A percentile compares a stretch with the other conserved stretches of the same genome.
phyloP scores from a whole-genome alignment of 148 eudicot species.

The Rhododendron vialii region DNA sequence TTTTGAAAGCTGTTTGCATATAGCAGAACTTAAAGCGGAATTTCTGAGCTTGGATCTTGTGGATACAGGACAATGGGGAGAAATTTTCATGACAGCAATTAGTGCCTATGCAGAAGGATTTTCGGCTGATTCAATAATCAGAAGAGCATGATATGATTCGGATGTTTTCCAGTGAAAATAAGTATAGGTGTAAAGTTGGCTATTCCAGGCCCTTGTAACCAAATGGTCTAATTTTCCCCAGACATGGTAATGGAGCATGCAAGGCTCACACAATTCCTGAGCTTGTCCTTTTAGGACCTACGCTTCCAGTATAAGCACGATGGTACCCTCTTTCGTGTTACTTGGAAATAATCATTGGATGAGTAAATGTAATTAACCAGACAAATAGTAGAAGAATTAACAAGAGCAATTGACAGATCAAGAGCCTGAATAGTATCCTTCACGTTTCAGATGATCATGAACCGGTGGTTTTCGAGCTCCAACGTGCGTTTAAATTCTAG shows the following conservation, averaged over 20 bases:
- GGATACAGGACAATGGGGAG: slow-evolving; percentile 77
- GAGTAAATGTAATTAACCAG: background rate
- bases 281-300: background rate
- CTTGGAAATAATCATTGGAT: background rate
- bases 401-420: too few species aligned
- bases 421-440: too few species aligned
- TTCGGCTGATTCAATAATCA: slow-evolving; percentile 77
- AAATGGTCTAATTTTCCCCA: background rate
- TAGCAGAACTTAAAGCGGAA: background rate
- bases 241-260: background rate
- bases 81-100: slow-evolving; percentile 83
- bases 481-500: slow-evolving; percentile 58
- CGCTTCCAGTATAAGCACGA: background rate
- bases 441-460: background rate
- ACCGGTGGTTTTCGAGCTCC: slow-evolving; percentile 34
- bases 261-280: background rate
- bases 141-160: slow-evolving; percentile 37
- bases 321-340: background rate
- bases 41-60: background rate
- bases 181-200: background rate
- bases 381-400: background rate
- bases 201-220: background rate
- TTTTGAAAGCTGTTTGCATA: background rate
- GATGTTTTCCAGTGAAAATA: background rate
- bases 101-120: slow-evolving; percentile 96